Percentiles rank a stretch among this genome's conserved stretches.
Conservation (phyloP, 2,329 filamentous ascomycete genomes). For the Beauveria asiatica region DNA sequence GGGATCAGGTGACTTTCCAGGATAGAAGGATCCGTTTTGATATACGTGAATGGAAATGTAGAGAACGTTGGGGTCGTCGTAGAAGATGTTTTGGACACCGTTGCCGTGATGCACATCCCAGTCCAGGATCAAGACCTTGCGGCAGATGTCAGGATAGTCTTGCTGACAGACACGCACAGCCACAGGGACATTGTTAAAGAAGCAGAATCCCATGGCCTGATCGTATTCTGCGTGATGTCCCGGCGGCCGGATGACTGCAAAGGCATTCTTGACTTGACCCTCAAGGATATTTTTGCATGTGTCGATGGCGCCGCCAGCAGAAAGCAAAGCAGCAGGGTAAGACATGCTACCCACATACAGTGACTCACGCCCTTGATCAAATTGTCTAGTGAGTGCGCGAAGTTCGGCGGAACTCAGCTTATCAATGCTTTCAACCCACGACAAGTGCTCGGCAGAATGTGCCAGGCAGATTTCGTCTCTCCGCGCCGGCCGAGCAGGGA, state of each 20-base stretch:
- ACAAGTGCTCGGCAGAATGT: slow-evolving; percentile 68
- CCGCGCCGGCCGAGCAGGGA: slow-evolving; percentile 68
- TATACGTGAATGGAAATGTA: slow-evolving; percentile 95
- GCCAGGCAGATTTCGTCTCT: slow-evolving; percentile 71
- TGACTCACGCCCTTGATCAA: slow-evolving; percentile 61
- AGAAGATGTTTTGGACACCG: slow-evolving; percentile 93
- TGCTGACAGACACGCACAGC: slow-evolving; percentile 81
- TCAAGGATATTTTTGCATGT: slow-evolving; percentile 85
- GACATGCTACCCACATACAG: slow-evolving; percentile 79
- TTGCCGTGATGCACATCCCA: slow-evolving; percentile 84
- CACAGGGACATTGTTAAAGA: slow-evolving; percentile 96
- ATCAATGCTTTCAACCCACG: slow-evolving; percentile 60
- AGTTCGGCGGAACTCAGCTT: slow-evolving; percentile 54
- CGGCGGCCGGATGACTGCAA: slow-evolving; percentile 89
- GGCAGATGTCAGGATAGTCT: slow-evolving; percentile 69
- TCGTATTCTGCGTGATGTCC: slow-evolving; percentile 90
- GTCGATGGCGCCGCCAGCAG: slow-evolving; percentile 89
- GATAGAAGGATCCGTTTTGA: slow-evolving; percentile 76
- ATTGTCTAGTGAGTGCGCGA: slow-evolving; percentile 51
- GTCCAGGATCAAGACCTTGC: slow-evolving; percentile 87
- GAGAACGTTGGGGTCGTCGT: slow-evolving; percentile 85
- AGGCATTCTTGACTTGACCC: slow-evolving; percentile 82
- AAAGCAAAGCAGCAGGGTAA: slow-evolving; percentile 70
- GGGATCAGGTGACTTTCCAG: slow-evolving; percentile 51
- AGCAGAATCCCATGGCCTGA: slow-evolving; percentile 84